Conservation (phyloP, 345 rosid genomes). For the Eucalyptus sp. region DNA sequence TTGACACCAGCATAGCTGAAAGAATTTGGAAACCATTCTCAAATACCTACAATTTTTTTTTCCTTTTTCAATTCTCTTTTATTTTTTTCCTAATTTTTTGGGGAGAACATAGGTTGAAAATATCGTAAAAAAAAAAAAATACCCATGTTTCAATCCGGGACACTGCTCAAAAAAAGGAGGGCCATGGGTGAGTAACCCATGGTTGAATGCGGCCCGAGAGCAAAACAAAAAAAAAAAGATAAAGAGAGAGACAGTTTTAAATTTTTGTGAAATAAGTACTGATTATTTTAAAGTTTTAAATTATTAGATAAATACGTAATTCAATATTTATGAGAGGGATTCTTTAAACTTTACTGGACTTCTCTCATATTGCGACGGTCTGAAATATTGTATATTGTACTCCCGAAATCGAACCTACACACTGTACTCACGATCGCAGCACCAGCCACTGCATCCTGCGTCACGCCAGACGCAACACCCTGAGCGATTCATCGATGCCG, state of each 20-base stretch:
- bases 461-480: background rate
- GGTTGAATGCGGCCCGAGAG: background rate
- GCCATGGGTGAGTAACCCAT: background rate
- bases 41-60: background rate
- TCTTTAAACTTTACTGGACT: background rate
- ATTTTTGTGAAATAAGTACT: accelerated
- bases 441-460: background rate
- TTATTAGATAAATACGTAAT: too few species aligned
- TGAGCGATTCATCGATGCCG: background rate
- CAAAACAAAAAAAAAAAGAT: too few species aligned
- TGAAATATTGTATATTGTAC: background rate
- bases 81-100: background rate
- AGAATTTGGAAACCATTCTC: background rate
- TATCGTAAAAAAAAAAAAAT: background rate
- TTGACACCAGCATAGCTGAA: background rate
- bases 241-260: accelerated
- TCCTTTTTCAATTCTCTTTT: too few species aligned
- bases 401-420: too few species aligned
- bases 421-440: background rate
- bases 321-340: background rate
- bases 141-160: background rate
- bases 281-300: too few species aligned
- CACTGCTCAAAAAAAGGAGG: background rate
- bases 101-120: background rate
- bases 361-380: background rate